phyloP scores from a whole-genome alignment of 441 rosid species.

The Capsella rubella region DNA sequence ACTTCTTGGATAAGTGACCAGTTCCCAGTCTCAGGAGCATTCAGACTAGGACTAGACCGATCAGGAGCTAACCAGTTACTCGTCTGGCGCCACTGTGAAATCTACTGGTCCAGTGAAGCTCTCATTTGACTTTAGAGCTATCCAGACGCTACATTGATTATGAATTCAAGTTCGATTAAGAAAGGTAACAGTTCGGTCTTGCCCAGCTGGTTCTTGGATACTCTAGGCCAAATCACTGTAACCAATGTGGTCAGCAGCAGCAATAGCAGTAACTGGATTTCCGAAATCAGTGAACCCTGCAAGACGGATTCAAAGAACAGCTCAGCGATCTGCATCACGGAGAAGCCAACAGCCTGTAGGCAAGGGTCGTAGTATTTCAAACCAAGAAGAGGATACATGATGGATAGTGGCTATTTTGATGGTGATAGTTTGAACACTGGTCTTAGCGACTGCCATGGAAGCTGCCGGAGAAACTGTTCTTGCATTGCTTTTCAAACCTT shows the following conservation, averaged over 20 bases:
- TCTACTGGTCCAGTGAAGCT: conserved; percentile 68
- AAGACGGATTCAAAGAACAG: conserved; percentile 42
- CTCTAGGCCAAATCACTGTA: conserved; percentile 53
- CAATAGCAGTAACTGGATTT: conserved; percentile 24
- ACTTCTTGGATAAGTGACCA: conserved; percentile 57
- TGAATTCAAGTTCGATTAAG: conserved; percentile 52
- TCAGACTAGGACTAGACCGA: conserved; percentile 62
- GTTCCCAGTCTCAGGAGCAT: conserved; percentile 61
- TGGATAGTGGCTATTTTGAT: not conserved
- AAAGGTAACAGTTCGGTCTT: conserved; percentile 40
- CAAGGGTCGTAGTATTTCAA: conserved; percentile 49
- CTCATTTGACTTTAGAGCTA: conserved; percentile 47
- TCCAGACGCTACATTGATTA: conserved; percentile 41
- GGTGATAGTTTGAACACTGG: conserved; percentile 36
- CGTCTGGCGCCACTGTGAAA: conserved; percentile 54
- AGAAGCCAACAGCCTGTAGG: conserved; percentile 56
- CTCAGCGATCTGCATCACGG: conserved; percentile 53
- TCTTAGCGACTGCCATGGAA: conserved; percentile 60
- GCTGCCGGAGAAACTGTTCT: conserved; percentile 67
- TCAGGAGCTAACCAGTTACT: conserved; percentile 52
- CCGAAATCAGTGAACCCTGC: conserved; percentile 47
- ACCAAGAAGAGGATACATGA: conserved; percentile 54
- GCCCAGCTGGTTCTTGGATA: conserved; percentile 55
- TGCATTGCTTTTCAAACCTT: conserved; percentile 53
- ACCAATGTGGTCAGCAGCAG: conserved; percentile 39